Evolutionary conservation across 2,329 filamentous ascomycete species (phyloP).

Genomic region (Calonectria hawksworthii): DNA sequence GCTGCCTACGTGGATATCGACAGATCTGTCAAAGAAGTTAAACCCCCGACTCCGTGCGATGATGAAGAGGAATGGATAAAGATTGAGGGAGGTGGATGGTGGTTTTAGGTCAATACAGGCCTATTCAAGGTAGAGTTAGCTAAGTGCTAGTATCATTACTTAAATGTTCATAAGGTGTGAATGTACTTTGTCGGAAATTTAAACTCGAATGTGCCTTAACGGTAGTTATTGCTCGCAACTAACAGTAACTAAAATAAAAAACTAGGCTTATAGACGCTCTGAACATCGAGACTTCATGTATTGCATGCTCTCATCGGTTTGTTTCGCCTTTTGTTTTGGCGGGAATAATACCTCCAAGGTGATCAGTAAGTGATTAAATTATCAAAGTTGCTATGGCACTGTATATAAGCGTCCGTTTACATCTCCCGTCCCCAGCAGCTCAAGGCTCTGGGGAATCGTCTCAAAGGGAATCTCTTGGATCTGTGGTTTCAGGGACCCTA

Average conservation of each 20-base stretch:
- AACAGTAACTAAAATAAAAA: too few species aligned
- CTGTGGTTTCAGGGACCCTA: not conserved
- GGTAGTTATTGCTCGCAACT: too few species aligned
- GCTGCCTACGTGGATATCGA: not conserved
- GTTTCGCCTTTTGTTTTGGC: too few species aligned
- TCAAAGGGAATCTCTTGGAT: not conserved
- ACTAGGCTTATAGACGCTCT: too few species aligned
- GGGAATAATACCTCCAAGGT: too few species aligned
- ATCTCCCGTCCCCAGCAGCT: not conserved
- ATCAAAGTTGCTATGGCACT: not conserved
- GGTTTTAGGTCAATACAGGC: not conserved
- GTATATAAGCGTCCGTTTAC: not conserved
- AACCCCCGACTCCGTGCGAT: not conserved
- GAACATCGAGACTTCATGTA: too few species aligned
- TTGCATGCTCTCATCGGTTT: too few species aligned
- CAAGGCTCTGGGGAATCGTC: not conserved
- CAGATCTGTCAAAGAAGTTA: not conserved
- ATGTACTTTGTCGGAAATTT: too few species aligned
- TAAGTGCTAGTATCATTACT: too few species aligned
- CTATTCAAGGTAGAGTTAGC: not conserved
- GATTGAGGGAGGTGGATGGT: not conserved
- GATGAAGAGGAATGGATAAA: not conserved
- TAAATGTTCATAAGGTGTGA: too few species aligned
- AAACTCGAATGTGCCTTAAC: too few species aligned
- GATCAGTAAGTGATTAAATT: too few species aligned